phyloP scores from a whole-genome alignment of 1,139 yeast species.

The Blastobotrys petasosporus region DNA sequence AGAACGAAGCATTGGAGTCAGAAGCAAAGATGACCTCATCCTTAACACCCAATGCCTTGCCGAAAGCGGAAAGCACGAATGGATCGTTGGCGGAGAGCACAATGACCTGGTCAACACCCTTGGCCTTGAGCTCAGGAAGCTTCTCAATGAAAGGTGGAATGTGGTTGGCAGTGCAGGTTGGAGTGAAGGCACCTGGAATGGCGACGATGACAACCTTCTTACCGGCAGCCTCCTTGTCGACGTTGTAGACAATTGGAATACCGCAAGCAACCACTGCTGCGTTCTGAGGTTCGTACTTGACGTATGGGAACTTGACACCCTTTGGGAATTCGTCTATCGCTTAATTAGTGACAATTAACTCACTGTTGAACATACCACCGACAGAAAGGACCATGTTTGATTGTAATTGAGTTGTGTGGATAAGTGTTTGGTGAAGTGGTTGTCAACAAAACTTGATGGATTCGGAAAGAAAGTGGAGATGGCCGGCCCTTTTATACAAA shows the following conservation, averaged over 20 bases:
- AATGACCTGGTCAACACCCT: constrained; percentile 67
- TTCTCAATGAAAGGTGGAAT: constrained; percentile 66
- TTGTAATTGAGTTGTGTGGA: background rate
- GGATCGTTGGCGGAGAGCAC: constrained; percentile 79
- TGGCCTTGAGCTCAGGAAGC: constrained; percentile 49
- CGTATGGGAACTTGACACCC: constrained; percentile 48
- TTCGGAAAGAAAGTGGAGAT: background rate
- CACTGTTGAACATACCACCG: constrained; percentile 1
- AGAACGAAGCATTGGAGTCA: constrained; percentile 62
- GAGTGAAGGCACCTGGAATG: constrained; percentile 91
- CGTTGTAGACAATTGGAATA: constrained; percentile 46
- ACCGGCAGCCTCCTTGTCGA: constrained; percentile 44
- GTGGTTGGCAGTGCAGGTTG: constrained; percentile 77
- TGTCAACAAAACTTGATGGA: background rate
- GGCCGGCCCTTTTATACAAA: background rate
- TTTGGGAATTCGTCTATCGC: constrained; percentile 12
- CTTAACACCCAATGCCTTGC: constrained; percentile 56
- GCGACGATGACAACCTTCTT: constrained; percentile 64
- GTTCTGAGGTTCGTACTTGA: constrained; percentile 47
- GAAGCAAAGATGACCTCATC: constrained; percentile 55
- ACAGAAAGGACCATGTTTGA: constrained; percentile 6
- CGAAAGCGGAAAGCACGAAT: constrained; percentile 76
- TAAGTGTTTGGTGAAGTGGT: background rate
- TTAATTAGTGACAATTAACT: background rate
- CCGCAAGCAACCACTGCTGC: constrained; percentile 47